A percentile compares a stretch with the other conserved stretches of the same genome.
These are phyloP conservation scores for Vararia minispora DNA, from an alignment of 768 basidiomycete genomes.

Conservation along the genomic window DNA sequence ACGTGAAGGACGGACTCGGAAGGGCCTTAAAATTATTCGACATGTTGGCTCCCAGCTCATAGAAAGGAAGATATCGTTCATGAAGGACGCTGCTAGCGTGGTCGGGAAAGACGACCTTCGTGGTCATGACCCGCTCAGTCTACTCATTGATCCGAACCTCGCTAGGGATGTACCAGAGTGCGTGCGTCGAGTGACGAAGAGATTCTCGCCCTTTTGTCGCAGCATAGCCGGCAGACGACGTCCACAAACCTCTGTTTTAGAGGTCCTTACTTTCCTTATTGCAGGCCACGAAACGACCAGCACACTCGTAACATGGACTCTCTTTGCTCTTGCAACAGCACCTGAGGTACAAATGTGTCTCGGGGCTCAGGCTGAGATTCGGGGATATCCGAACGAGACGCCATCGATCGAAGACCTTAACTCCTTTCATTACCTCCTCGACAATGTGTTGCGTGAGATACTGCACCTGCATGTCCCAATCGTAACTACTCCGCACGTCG, in stretches of 20 bases:
- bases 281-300: slow-evolving; percentile 6
- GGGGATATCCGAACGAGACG: slow-evolving; percentile 12
- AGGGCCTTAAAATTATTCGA: no score
- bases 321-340: slow-evolving; percentile 22
- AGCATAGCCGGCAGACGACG: no score
- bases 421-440: slow-evolving; percentile 22
- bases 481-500: slow-evolving; percentile 1
- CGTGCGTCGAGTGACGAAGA: slow-evolving; percentile 19
- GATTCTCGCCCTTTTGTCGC: slow-evolving; percentile 15
- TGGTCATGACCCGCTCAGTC: neutral
- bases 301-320: slow-evolving; percentile 20
- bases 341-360: slow-evolving; percentile 25
- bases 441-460: slow-evolving; percentile 17
- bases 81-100: no score
- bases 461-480: slow-evolving; percentile 12
- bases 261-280: slow-evolving; percentile 4
- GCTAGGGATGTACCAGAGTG: slow-evolving; percentile 15
- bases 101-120: neutral
- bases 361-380: slow-evolving; percentile 25
- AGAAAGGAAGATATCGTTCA: no score
- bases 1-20: no score
- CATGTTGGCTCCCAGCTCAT: no score
- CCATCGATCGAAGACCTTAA: slow-evolving; percentile 22
- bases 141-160: slow-evolving; percentile 19
- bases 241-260: neutral